Evolutionary conservation across 2,329 filamentous ascomycete genomes (phyloP), one percentile per base, ranked within the genome.

Genomic region (Venturia asperata): DNA sequence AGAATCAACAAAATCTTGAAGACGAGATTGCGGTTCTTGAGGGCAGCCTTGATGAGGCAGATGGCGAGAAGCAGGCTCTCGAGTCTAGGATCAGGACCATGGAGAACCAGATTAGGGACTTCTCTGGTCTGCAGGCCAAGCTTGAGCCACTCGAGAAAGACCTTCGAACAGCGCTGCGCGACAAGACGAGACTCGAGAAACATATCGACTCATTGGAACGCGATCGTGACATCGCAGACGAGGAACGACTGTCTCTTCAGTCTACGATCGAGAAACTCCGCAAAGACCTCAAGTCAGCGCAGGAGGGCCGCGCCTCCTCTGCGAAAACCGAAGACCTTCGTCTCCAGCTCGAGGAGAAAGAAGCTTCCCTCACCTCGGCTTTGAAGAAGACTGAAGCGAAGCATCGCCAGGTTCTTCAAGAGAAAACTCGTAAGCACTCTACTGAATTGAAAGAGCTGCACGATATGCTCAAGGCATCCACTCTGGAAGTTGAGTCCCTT

Each of bases 261-360:
- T 72, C 74, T 6, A 83, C 82, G 52, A 78, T 88, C 30, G 77
- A 80, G 34, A 84, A 84, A 66, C 75, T 84, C 4, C 84, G 86
- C 61, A 68, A 84, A 65, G 80, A 85, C 5, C 79, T 89, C 4
- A 81, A 83, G 27, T 80, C 83, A 63, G 81, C 82, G 0, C 64
- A 65, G 43, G 60, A 61, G 5, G 9, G 19, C 42, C 39, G 21
- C 24, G 13, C 45, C 19, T 42, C 62, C 34, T 47, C 62, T 34
- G 62, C 62, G 21, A 21, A 61, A 17, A n/a, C 60, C 24, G 64
- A 65, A 19, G 39, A 61, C 7, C 24, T 71, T 64, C 42, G 68
- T 68, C 11, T 69, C 71, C 17, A 73, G 71, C 66, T 71, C 67
- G 21, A 70, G 68, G 60, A 68, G 37, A 67, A 69, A 11, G 69